Conservation (phyloP, 106 monocot species). For the Apostasia shenzhenica region DNA sequence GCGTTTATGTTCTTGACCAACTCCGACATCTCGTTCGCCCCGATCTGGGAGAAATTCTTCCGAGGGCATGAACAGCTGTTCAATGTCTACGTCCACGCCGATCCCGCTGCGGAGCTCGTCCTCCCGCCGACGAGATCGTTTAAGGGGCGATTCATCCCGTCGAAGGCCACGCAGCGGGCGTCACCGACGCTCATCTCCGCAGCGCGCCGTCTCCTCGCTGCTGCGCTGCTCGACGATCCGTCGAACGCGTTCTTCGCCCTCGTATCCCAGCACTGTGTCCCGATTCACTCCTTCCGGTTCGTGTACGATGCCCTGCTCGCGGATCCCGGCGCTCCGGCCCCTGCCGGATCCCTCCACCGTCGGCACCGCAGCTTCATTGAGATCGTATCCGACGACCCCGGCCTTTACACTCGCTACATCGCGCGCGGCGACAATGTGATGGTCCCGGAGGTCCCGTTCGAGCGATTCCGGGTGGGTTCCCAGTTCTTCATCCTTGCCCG, state of each 20-base stretch:
- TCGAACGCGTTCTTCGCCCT: conserved; percentile 79
- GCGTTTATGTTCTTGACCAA: conserved; percentile 84
- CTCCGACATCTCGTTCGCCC: conserved; percentile 62
- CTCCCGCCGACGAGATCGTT: conserved; percentile 40
- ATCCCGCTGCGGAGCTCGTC: conserved; percentile 27
- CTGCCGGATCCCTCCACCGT: not conserved
- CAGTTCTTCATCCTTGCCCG: conserved; percentile 84
- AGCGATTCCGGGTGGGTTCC: conserved; percentile 65
- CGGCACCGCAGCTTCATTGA: conserved; percentile 62
- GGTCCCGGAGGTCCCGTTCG: conserved; percentile 83
- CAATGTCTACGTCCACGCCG: conserved; percentile 65
- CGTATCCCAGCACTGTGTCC: conserved; percentile 79
- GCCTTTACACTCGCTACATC: conserved; percentile 46
- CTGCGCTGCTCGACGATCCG: conserved; percentile 73
- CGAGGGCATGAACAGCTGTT: conserved; percentile 30
- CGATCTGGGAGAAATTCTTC: conserved; percentile 78
- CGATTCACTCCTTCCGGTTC: conserved; percentile 71
- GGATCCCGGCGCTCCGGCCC: not conserved
- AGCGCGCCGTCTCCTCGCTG: conserved; percentile 79
- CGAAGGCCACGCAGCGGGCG: conserved; percentile 66
- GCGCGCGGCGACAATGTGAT: conserved; percentile 75
- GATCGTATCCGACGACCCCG: conserved; percentile 47
- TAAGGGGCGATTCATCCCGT: conserved; percentile 46
- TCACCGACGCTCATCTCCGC: conserved; percentile 95
- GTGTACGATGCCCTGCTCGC: conserved; percentile 41